Base-by-base conservation (phyloP, 2,329 filamentous ascomycete genomes). In the Chrysosporium queenslandicum region DNA sequence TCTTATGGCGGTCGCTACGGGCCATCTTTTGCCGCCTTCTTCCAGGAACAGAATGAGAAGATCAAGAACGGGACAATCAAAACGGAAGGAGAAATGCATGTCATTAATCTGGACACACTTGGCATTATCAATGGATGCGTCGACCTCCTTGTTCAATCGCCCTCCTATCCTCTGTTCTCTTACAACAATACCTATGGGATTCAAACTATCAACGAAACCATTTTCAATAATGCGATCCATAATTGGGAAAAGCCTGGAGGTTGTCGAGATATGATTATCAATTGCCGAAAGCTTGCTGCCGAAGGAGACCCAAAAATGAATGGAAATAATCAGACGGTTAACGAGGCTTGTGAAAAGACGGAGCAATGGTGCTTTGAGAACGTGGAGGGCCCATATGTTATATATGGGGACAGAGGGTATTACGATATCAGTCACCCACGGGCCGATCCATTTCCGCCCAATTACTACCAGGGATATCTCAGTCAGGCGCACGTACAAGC, bases 71-170 rank as follows among this genome's bases (percentile, higher is more conserved):
- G 63, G 7, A 60, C 56, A 5, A 57, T 67, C 16, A 57, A 58
- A 4, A 55, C 55, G 0, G 47, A 63, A 2, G 62, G 51, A 23
- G 21, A 53, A 12, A 56, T 27, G 34, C 37, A 50, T 37, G n/a
- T 43, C n/a, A 42, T 56, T 21, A n/a, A 56, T 42, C 40, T 56
- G 14, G 54, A 56, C 34, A 53, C 54, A 9, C 36, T 56, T 3
- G 54, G 54, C 14, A 52, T 56, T 41, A 56, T 56, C 46, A 56
- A 88, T 63, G 85, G 83, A 11, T 79, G 83, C 57, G 71, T 88
- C 32, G 86, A 89, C 61, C 74, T 78, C 58, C 64, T 80, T 27
- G 72, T 81, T 0, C 82, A 87, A 49, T 58, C 58, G 5, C 62
- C 61, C 1, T 69, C 62, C 43, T 72, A 71, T 53, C 68, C 69